Conservation (phyloP, 768 basidiomycete species). For the Pleurotus citrinopileatus region DNA sequence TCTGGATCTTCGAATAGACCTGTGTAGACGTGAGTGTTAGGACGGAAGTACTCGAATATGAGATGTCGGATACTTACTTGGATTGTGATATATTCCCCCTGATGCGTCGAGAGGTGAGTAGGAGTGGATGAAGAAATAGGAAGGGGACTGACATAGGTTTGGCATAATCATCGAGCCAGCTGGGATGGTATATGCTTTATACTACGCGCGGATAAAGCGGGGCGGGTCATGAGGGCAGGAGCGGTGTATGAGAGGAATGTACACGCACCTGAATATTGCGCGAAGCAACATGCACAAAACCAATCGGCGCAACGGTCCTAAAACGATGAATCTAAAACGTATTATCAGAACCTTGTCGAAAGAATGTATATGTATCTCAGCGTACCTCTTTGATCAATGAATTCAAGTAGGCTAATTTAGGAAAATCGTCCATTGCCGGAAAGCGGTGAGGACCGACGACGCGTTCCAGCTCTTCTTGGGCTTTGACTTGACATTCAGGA, state of each 20-base stretch:
- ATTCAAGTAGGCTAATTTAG: background rate
- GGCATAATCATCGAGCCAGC: background rate
- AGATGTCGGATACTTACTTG: too few relatives aligned
- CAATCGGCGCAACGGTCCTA: background rate
- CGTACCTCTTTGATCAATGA: slow-evolving; percentile 2
- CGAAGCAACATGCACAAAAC: background rate
- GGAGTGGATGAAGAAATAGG: background rate
- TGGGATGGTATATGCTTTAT: background rate
- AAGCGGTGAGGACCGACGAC: background rate
- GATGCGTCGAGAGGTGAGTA: too few relatives aligned
- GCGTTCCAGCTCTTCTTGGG: too few relatives aligned
- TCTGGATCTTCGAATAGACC: slow-evolving; percentile 7
- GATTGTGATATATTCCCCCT: too few relatives aligned
- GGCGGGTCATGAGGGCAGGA: too few relatives aligned
- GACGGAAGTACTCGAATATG: too few relatives aligned
- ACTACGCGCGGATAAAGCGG: background rate
- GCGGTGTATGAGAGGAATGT: background rate
- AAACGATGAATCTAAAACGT: slow-evolving; percentile 2
- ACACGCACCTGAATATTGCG: background rate
- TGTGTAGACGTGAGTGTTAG: too few relatives aligned
- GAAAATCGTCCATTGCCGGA: background rate
- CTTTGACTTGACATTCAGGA: background rate
- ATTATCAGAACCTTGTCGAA: background rate
- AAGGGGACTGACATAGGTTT: background rate
- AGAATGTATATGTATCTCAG: background rate